A percentile compares a stretch with the other conserved stretches of the same genome.
Evolutionary conservation across 169 alveolate genomes (phyloP).

Genomic region (Plasmodium vivax): DNA sequence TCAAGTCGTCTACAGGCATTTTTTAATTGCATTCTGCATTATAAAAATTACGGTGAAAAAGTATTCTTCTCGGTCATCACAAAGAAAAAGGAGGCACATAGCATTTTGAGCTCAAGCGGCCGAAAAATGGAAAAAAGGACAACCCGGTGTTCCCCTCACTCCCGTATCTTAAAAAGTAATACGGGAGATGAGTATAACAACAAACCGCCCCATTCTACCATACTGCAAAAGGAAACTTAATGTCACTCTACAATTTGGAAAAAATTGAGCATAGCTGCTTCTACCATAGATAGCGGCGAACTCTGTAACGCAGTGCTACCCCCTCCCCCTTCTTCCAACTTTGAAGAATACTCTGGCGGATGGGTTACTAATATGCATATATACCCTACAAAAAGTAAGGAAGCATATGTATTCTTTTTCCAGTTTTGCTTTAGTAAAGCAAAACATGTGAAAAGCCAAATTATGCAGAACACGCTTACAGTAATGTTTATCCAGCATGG

Average conservation of each 20-base stretch:
- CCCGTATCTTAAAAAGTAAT: not conserved
- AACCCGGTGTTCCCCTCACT: not conserved
- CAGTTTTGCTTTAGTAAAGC: constrained; percentile 12
- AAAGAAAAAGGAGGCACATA: not conserved
- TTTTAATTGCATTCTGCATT: not conserved
- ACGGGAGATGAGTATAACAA: not conserved
- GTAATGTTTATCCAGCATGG: constrained; percentile 82
- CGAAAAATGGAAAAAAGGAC: constrained; percentile 6
- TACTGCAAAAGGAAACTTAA: not conserved
- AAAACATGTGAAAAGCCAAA: constrained; percentile 10
- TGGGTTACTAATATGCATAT: constrained; percentile 11
- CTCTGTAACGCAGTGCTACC: not conserved
- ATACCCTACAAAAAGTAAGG: not conserved
- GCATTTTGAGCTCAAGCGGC: not conserved
- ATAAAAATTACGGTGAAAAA: not conserved
- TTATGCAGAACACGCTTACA: not conserved
- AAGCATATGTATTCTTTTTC: constrained; percentile 11
- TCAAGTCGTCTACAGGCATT: constrained; percentile 36
- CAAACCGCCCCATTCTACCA: constrained; percentile 10
- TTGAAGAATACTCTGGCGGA: not conserved
- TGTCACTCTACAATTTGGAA: constrained; percentile 11
- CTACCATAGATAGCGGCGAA: not conserved
- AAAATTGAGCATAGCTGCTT: not conserved
- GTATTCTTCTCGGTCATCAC: not conserved
- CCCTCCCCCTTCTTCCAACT: not conserved